Percentiles rank a stretch among this genome's conserved stretches.
phyloP scores from a whole-genome alignment of 2,329 filamentous ascomycete genomes.

The Colletotrichum melonis region DNA sequence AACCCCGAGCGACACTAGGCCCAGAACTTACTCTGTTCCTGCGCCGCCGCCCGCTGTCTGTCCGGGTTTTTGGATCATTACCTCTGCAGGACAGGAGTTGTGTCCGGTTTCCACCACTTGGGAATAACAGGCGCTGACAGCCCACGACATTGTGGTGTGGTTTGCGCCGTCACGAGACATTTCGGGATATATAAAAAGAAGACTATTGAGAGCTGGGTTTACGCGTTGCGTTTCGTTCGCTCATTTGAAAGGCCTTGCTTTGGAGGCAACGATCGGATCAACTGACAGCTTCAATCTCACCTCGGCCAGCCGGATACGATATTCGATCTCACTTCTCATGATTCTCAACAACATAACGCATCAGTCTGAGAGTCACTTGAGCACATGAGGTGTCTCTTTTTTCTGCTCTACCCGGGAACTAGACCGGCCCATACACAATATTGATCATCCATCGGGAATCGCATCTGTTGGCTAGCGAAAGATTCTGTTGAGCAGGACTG shows the following conservation, averaged over 20 bases:
- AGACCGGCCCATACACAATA: not conserved
- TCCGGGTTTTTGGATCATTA: not conserved
- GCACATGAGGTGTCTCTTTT: not conserved
- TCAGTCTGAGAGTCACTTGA: not conserved
- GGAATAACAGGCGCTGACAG: not conserved
- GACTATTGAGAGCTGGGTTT: not conserved
- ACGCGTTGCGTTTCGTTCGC: not conserved
- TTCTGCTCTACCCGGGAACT: not conserved
- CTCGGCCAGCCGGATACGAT: not conserved
- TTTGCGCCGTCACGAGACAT: slow-evolving; percentile 17
- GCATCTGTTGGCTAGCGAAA: not conserved
- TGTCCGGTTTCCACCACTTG: slow-evolving; percentile 15
- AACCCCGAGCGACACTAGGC: not conserved
- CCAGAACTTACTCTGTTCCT: slow-evolving; percentile 12
- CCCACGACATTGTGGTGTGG: not conserved
- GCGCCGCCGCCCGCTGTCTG: not conserved
- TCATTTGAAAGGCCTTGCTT: not conserved
- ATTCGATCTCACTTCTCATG: not conserved
- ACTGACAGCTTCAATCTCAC: not conserved
- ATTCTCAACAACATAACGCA: not conserved
- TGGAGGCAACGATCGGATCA: not conserved
- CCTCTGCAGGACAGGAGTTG: not conserved
- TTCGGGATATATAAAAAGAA: slow-evolving; percentile 7
- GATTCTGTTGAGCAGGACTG: not conserved
- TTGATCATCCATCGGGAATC: not conserved